Percentiles rank a stretch among this genome's conserved stretches.
These are phyloP conservation scores for Aspergillus haitiensis DNA, from an alignment of 495 filamentous ascomycete genomes.

Conservation along the genomic window DNA sequence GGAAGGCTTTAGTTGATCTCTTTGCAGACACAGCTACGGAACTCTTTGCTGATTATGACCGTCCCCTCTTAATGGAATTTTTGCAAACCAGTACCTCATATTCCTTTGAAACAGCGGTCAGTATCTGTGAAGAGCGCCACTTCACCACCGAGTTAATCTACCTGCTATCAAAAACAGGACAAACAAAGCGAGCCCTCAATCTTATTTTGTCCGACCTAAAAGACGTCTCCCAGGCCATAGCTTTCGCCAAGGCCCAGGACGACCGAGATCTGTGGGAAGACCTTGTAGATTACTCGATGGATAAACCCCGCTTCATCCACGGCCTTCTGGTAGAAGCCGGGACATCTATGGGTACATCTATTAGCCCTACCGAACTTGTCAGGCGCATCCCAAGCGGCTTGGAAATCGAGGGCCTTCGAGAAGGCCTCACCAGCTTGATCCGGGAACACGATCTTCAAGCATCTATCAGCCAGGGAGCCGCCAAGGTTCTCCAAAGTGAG, in stretches of 20 bases:
- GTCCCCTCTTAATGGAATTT: slow-evolving; percentile 77
- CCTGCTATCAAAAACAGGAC: slow-evolving; percentile 88
- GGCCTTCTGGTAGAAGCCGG: slow-evolving; percentile 92
- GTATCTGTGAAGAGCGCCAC: slow-evolving; percentile 72
- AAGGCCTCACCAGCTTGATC: slow-evolving; percentile 81
- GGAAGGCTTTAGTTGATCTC: slow-evolving; percentile 74
- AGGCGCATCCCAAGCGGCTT: slow-evolving; percentile 87
- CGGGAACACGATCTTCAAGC: slow-evolving; percentile 92
- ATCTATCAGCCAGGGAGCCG: slow-evolving; percentile 86
- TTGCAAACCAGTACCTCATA: slow-evolving; percentile 82
- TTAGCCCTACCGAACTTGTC: slow-evolving; percentile 86
- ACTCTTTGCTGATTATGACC: slow-evolving; percentile 82
- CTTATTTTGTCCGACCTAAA: slow-evolving; percentile 86
- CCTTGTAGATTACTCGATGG: slow-evolving; percentile 91
- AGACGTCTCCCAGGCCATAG: slow-evolving; percentile 87
- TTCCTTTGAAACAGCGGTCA: slow-evolving; percentile 71
- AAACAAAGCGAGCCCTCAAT: slow-evolving; percentile 84
- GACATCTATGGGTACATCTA: slow-evolving; percentile 84
- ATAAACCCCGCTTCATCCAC: slow-evolving; percentile 90
- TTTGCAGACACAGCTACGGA: slow-evolving; percentile 83
- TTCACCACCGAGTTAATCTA: slow-evolving; percentile 91
- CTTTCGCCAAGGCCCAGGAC: slow-evolving; percentile 88
- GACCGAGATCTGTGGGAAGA: slow-evolving; percentile 94
- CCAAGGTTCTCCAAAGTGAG: slow-evolving; percentile 80
- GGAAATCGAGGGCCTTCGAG: slow-evolving; percentile 83